These are phyloP conservation scores for Fulvia fulva DNA, from an alignment of 2,329 filamentous ascomycete species.

Conservation along the genomic window DNA sequence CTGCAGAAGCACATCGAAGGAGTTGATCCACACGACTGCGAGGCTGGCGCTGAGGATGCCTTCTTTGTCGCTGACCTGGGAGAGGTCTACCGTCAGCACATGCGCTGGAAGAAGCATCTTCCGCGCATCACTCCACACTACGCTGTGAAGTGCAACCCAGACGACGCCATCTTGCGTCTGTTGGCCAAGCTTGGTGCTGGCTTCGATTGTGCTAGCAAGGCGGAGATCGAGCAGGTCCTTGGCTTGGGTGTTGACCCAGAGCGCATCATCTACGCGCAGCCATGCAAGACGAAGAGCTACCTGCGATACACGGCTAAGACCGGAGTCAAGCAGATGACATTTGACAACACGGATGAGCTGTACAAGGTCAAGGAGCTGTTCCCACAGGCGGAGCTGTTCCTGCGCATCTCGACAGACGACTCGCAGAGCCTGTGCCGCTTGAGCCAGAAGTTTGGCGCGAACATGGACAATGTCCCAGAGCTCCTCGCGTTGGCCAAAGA, in stretches of 20 bases:
- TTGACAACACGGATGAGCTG: slow-evolving; percentile 96
- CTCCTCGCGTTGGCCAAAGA: slow-evolving; percentile 77
- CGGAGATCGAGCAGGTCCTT: slow-evolving; percentile 90
- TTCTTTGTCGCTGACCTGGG: slow-evolving; percentile 98
- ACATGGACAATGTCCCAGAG: slow-evolving; percentile 72
- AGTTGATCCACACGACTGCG: slow-evolving; percentile 83
- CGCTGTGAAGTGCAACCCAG: slow-evolving; percentile 98
- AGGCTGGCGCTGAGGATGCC: slow-evolving; percentile 89
- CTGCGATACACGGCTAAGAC: slow-evolving; percentile 80
- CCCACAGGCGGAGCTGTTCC: slow-evolving; percentile 82
- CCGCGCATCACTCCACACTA: slow-evolving; percentile 94
- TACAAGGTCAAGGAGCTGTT: slow-evolving; percentile 95
- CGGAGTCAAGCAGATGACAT: slow-evolving; percentile 96
- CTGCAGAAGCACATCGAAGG: slow-evolving; percentile 78
- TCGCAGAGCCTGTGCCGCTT: slow-evolving; percentile 89
- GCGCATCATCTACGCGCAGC: slow-evolving; percentile 97
- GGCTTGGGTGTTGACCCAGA: slow-evolving; percentile 75
- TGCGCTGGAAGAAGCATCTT: slow-evolving; percentile 95
- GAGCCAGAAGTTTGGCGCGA: slow-evolving; percentile 95
- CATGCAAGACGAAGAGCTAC: slow-evolving; percentile 99
- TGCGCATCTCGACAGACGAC: slow-evolving; percentile 95
- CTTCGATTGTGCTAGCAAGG: slow-evolving; percentile 97
- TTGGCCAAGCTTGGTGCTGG: slow-evolving; percentile 85
- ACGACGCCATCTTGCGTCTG: slow-evolving; percentile 81
- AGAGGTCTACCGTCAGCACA: slow-evolving; percentile 96